phyloP scores from a whole-genome alignment of 257 asterid species.

The Solanum microdontum region DNA sequence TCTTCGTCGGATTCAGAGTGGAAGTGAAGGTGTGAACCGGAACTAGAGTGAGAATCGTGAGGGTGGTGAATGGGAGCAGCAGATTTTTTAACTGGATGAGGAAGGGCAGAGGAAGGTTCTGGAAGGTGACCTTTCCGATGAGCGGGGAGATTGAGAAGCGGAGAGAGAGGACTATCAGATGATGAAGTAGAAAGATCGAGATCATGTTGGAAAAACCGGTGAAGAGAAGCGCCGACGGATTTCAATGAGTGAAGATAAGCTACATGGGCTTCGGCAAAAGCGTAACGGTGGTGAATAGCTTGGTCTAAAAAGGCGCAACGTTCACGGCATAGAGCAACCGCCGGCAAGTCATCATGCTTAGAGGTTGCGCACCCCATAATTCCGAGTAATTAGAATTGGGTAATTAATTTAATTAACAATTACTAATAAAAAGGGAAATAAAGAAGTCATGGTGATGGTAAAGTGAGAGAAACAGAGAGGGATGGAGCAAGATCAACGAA shows the following conservation, averaged over 20 bases:
- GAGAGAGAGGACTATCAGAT: slow-evolving; percentile 27
- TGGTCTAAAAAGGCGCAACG: slow-evolving; percentile 73
- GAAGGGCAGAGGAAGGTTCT: slow-evolving; percentile 19
- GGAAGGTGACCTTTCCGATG: slow-evolving; percentile 36
- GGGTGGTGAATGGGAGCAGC: slow-evolving; percentile 18
- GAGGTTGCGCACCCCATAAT: slow-evolving; percentile 81
- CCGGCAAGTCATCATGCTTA: slow-evolving; percentile 84
- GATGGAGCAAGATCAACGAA: background rate
- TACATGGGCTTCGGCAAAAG: slow-evolving; percentile 73
- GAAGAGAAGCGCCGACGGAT: slow-evolving; percentile 50
- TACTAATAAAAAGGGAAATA: background rate
- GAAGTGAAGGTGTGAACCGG: slow-evolving; percentile 78
- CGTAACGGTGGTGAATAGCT: slow-evolving; percentile 72
- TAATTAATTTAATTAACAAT: background rate
- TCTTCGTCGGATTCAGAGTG: slow-evolving; percentile 35
- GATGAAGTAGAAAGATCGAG: slow-evolving; percentile 12
- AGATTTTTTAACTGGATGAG: slow-evolving; percentile 19
- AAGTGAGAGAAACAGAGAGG: slow-evolving; percentile 13
- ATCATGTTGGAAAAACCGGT: slow-evolving; percentile 62
- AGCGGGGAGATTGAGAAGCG: slow-evolving; percentile 50
- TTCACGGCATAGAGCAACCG: slow-evolving; percentile 71
- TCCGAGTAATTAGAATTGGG: background rate
- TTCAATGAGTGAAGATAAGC: slow-evolving; percentile 67
- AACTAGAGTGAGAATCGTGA: slow-evolving; percentile 42
- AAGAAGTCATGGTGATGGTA: slow-evolving; percentile 17